Evolutionary conservation across 139 green algal genomes (phyloP), one percentile per base, ranked within the genome.

Genomic region (Klebsormidium nitens): DNA sequence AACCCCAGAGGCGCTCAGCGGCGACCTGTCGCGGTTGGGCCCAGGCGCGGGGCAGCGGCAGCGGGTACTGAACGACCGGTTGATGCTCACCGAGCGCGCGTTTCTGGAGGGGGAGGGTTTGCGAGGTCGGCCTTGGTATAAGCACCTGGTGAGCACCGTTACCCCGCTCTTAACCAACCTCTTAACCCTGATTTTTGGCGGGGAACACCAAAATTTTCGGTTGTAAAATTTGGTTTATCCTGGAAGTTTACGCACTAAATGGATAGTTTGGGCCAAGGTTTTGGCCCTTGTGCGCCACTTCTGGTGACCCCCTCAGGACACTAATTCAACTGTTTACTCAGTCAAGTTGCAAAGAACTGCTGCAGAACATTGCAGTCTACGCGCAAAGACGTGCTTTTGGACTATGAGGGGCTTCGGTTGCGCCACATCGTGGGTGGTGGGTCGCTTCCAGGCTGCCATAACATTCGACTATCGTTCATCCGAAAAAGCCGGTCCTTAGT

Each of bases 31-130:
- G n/a, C n/a, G n/a, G n/a, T n/a, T n/a, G n/a, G n/a, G n/a, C n/a
- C n/a, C n/a, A n/a, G n/a, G n/a, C n/a, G 42, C 14, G 11, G 8
- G 42, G 42, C 17, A 8, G 17, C 19, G 19, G 17, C 6, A 29
- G 34, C 42, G 64, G 11, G 38, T 3, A 6, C 32, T 71, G 48
- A 76, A 71, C 69, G 69, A 76, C n/a, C 69, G 69, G 11, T 35
- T 76, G 17, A 50, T 71, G 14, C 11, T 64, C 28, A 39, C 59
- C 0, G 69, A 76, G 69, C 5, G 69, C 14, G 69, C 29, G 14
- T 71, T 76, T 46, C 69, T 76, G 36, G 58, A 76, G 3, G 59
- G 19, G 2, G 28, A 76, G 1, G 69, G 69, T 0, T 28, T 76
- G 32, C 35, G 19, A 32, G 58, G 69, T 26, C 40, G 62, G 17